Percentiles rank a stretch among this genome's conserved stretches.
phyloP scores from a whole-genome alignment of 192 early-diverging fungal genomes.

The Gigaspora rosea region DNA sequence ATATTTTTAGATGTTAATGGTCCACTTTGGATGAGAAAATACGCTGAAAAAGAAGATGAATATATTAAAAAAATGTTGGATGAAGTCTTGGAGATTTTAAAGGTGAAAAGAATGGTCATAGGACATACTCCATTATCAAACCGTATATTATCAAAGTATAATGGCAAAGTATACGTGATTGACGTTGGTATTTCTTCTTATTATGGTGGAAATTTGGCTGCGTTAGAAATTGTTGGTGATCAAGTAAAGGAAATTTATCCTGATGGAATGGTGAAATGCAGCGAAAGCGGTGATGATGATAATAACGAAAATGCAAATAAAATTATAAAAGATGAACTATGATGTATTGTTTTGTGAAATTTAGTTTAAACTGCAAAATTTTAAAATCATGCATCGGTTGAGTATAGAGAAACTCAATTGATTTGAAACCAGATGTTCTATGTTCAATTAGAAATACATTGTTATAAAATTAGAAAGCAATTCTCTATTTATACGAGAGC shows the following conservation, averaged over 20 bases:
- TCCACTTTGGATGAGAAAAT: background rate
- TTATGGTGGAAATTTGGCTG: conserved; percentile 71
- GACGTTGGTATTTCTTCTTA: conserved; percentile 71
- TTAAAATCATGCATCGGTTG: no score
- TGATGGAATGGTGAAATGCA: background rate
- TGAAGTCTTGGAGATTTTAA: conserved; percentile 8
- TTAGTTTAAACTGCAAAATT: no score
- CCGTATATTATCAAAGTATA: conserved; percentile 61
- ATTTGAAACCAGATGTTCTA: no score
- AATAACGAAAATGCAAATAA: no score
- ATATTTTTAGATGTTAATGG: background rate
- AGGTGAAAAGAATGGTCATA: conserved; percentile 70
- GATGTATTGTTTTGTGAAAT: no score
- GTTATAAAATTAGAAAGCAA: no score
- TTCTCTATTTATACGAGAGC: no score
- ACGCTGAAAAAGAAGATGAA: background rate
- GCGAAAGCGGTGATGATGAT: no score
- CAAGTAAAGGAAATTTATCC: conserved; percentile 22
- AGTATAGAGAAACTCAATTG: no score
- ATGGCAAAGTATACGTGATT: conserved; percentile 62
- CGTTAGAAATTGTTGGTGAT: conserved; percentile 70
- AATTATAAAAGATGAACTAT: no score
- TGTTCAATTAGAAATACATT: no score
- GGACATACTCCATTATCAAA: conserved; percentile 64
- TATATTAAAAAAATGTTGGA: background rate